phyloP scores from a whole-genome alignment of 148 eudicot genomes.

The Dysphania ambrosioides region DNA sequence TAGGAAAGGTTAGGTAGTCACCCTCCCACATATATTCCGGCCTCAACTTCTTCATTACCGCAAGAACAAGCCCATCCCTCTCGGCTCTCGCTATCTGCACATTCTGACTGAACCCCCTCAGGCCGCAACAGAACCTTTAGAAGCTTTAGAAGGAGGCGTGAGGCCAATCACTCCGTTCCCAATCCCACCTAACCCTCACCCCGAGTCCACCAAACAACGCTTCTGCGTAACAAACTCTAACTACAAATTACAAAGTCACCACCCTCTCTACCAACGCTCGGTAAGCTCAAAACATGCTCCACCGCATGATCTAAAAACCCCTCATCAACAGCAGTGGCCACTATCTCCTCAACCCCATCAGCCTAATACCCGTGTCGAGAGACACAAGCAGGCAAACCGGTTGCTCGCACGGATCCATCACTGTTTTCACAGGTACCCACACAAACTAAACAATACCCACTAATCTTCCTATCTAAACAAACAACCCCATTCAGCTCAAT shows the following conservation, averaged over 20 bases:
- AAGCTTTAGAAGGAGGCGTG: neutral
- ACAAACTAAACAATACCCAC: conserved; percentile 16
- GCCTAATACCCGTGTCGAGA: conserved; percentile 10
- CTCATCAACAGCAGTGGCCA: neutral
- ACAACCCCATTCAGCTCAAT: conserved; percentile 17
- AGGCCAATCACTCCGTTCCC: neutral
- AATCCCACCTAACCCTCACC: conserved; percentile 4
- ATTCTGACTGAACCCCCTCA: conserved; percentile 3
- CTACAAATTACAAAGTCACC: neutral
- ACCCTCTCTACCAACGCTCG: neutral
- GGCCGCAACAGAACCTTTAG: neutral
- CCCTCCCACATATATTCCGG: too few species aligned
- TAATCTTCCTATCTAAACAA: neutral
- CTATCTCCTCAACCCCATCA: conserved; percentile 19
- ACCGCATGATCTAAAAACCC: neutral
- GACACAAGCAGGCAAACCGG: conserved; percentile 7
- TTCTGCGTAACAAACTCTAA: neutral
- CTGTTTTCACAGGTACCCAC: conserved; percentile 11
- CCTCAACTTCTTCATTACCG: too few species aligned
- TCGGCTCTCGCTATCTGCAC: conserved; percentile 15
- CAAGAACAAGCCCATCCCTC: conserved; percentile 21
- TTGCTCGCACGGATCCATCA: conserved; percentile 31
- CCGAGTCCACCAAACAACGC: neutral
- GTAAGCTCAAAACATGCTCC: neutral
- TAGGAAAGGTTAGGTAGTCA: too few species aligned